phyloP scores from a whole-genome alignment of 2,329 filamentous ascomycete species.

The Aspergillus caelatus region DNA sequence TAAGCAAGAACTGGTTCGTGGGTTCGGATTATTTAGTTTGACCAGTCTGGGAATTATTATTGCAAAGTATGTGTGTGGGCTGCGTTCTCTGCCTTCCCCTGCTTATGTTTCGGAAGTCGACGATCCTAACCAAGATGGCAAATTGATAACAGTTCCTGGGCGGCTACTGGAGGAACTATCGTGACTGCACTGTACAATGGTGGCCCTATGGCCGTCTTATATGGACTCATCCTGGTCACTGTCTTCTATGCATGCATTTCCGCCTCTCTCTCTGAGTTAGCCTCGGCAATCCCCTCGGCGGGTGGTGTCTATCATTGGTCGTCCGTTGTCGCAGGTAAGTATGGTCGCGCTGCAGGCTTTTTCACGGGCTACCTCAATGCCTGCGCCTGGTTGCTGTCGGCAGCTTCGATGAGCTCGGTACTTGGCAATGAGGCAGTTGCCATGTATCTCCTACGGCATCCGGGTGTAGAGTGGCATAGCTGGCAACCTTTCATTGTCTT shows the following conservation, averaged over 20 bases:
- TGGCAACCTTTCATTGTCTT: constrained; percentile 39
- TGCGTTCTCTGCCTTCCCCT: too few species aligned
- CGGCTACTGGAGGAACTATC: constrained; percentile 59
- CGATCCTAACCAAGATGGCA: not conserved
- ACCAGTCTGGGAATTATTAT: constrained; percentile 61
- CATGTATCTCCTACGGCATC: constrained; percentile 34
- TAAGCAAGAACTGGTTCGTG: constrained; percentile 60
- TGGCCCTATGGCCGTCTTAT: constrained; percentile 61
- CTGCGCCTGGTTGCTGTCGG: constrained; percentile 36
- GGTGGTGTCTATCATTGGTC: constrained; percentile 61
- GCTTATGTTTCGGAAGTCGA: not conserved
- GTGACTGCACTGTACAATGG: constrained; percentile 61
- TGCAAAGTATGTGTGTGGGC: constrained; percentile 32
- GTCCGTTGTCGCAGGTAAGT: constrained; percentile 52
- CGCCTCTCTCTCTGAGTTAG: constrained; percentile 59
- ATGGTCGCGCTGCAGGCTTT: constrained; percentile 49
- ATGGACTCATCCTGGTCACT: constrained; percentile 53
- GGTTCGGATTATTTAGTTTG: constrained; percentile 59
- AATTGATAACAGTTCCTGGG: constrained; percentile 53
- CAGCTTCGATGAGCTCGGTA: constrained; percentile 35
- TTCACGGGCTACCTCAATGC: constrained; percentile 42
- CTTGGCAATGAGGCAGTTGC: constrained; percentile 35
- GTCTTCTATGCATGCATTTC: constrained; percentile 58
- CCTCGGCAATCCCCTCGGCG: constrained; percentile 59
- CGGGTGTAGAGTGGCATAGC: constrained; percentile 26